These are phyloP conservation scores for Erodium texanum DNA, from an alignment of 441 rosid species.

Conservation along the genomic window DNA sequence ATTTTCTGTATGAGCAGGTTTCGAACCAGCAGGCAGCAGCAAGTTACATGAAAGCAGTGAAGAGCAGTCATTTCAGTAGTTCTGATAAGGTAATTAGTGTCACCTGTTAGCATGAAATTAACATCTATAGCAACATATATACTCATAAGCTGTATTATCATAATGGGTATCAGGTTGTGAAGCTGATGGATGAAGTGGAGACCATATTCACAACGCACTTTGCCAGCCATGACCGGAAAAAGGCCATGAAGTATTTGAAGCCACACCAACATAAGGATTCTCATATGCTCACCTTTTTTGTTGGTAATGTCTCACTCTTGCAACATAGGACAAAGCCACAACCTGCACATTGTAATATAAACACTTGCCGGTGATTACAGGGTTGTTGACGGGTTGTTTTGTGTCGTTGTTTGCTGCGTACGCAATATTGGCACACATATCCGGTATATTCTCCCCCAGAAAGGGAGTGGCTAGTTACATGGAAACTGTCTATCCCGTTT, in stretches of 20 bases:
- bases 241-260: conserved; percentile 89
- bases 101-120: too few species aligned
- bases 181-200: conserved; percentile 98
- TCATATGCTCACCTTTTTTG: conserved; percentile 95
- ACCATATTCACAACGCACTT: conserved; percentile 88
- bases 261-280: conserved; percentile 86
- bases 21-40: conserved; percentile 68
- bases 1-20: too few species aligned
- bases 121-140: too few species aligned
- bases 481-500: conserved; percentile 91
- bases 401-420: conserved; percentile 72
- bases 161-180: conserved; percentile 70
- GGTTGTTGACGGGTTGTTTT: conserved; percentile 85
- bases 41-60: conserved; percentile 68
- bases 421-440: conserved; percentile 67
- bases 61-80: conserved; percentile 78
- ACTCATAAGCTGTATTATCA: too few species aligned
- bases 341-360: too few species aligned
- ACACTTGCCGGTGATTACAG: conserved; percentile 54
- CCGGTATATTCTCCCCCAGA: conserved; percentile 58
- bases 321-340: too few species aligned
- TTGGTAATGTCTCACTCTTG: too few species aligned
- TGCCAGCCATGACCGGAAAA: conserved; percentile 85
- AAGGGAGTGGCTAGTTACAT: conserved; percentile 38
- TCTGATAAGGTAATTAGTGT: conserved; percentile 87